Evolutionary conservation across 345 rosid species (phyloP).

Genomic region (Clarkia xantiana): DNA sequence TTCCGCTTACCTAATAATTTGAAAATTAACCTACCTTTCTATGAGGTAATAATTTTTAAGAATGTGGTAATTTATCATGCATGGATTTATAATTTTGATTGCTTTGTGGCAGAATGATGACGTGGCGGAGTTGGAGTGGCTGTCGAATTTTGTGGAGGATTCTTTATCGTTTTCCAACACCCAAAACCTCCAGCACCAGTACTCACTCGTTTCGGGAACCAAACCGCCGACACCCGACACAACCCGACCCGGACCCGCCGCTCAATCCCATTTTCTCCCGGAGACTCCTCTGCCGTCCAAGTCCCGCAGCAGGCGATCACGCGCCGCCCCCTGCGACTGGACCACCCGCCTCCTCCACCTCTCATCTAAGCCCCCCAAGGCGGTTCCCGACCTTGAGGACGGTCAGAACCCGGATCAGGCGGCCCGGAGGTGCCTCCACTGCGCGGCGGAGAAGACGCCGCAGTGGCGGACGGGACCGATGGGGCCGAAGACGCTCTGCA

Average conservation of each 20-base stretch:
- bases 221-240: neutral
- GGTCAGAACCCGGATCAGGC: neutral
- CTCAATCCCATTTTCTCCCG: neutral
- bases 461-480: slow-evolving; percentile 13
- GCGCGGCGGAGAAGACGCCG: slow-evolving; percentile 11
- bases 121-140: slow-evolving; percentile 32
- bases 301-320: slow-evolving; percentile 10
- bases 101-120: slow-evolving; percentile 32
- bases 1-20: no score
- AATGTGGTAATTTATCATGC: neutral
- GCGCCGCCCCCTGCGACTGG: slow-evolving; percentile 12
- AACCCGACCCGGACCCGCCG: neutral
- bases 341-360: slow-evolving; percentile 10
- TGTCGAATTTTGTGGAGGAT: slow-evolving; percentile 32
- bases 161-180: slow-evolving; percentile 28
- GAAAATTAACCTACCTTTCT: neutral
- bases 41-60: neutral
- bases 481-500: slow-evolving; percentile 14
- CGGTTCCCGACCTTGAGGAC: neutral
- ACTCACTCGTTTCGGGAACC: slow-evolving; percentile 2
- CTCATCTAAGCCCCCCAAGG: neutral
- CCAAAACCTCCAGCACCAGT: slow-evolving; percentile 17
- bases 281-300: slow-evolving; percentile 6
- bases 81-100: no score
- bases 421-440: slow-evolving; percentile 7